These are phyloP conservation scores for Kappamyces sp. DNA, from an alignment of 192 early-diverging fungal species.

Conservation along the genomic window DNA sequence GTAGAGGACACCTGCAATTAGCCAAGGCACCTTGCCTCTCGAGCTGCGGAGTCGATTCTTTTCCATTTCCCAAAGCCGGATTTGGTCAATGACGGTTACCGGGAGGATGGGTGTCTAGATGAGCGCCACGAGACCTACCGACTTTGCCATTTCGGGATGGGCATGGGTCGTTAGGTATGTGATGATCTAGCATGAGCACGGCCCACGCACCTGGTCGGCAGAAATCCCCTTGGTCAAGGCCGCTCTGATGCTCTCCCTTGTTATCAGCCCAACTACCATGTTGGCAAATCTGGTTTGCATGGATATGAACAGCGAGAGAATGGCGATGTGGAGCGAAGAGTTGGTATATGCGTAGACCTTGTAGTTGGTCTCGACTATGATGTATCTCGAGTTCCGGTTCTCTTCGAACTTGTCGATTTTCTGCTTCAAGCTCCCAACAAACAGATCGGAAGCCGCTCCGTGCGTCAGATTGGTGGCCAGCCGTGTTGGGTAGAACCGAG, in stretches of 20 bases:
- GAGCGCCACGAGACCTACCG: slow-evolving; percentile 25
- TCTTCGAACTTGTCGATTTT: slow-evolving; percentile 23
- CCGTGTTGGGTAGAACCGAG: slow-evolving; percentile 85
- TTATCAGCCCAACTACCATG: slow-evolving; percentile 84
- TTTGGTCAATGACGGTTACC: slow-evolving; percentile 89
- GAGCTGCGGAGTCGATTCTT: slow-evolving; percentile 61
- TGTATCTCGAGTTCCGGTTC: slow-evolving; percentile 60
- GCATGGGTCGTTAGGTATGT: slow-evolving; percentile 82
- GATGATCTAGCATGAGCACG: slow-evolving; percentile 58
- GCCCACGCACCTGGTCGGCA: slow-evolving; percentile 68
- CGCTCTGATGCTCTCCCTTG: slow-evolving; percentile 77
- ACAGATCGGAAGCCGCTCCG: slow-evolving; percentile 50
- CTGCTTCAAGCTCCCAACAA: slow-evolving; percentile 18
- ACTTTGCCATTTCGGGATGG: slow-evolving; percentile 85
- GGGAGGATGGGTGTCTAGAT: slow-evolving; percentile 72
- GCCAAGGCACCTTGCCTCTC: slow-evolving; percentile 13
- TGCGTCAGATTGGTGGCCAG: slow-evolving; percentile 88
- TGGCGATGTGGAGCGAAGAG: slow-evolving; percentile 89
- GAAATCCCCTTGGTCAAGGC: slow-evolving; percentile 86
- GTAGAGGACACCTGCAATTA: slow-evolving; percentile 58
- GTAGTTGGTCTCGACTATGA: slow-evolving; percentile 95
- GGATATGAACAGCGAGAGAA: slow-evolving; percentile 82
- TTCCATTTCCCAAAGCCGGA: slow-evolving; percentile 94
- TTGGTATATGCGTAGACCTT: slow-evolving; percentile 91
- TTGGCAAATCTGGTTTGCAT: slow-evolving; percentile 81